A percentile compares a stretch with the other conserved stretches of the same genome.
These are phyloP conservation scores for Saccharomycopsis fodiens DNA, from an alignment of 805 yeast genomes.

Conservation along the genomic window DNA sequence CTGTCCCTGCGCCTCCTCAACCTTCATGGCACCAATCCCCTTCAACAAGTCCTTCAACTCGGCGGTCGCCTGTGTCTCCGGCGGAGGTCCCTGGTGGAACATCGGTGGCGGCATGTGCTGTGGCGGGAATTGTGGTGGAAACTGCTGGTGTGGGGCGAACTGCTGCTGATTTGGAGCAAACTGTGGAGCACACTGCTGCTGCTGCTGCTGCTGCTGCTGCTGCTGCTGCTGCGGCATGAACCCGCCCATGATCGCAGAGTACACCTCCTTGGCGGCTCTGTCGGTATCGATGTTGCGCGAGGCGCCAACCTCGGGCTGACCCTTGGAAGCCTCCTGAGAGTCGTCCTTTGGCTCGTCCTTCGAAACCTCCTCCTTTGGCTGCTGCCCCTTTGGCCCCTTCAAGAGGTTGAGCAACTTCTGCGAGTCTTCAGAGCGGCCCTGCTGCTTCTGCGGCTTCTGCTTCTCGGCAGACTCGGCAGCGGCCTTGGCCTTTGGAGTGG, in stretches of 20 bases:
- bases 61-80: conserved; percentile 15
- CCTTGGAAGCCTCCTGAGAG: conserved; percentile 27
- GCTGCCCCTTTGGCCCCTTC: conserved; percentile 16
- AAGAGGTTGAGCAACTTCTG: conserved; percentile 1
- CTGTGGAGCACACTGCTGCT: conserved; percentile 18
- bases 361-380: conserved; percentile 27
- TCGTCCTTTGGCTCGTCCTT: conserved; percentile 16
- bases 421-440: neutral
- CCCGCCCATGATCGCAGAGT: conserved; percentile 20
- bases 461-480: conserved; percentile 15
- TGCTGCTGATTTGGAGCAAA: conserved; percentile 5
- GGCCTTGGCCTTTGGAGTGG: conserved; percentile 11
- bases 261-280: conserved; percentile 18
- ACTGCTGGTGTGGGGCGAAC: conserved; percentile 17
- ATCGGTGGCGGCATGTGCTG: conserved; percentile 20
- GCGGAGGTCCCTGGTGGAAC: conserved; percentile 17
- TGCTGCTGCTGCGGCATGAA: conserved; percentile 13
- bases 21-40: conserved; percentile 6
- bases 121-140: conserved; percentile 19
- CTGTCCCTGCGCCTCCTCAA: neutral
- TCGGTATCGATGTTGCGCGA: conserved; percentile 15
- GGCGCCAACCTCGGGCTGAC: conserved; percentile 17
- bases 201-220: conserved; percentile 17
- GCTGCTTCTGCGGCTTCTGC: conserved; percentile 2
- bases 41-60: conserved; percentile 12